phyloP scores from a whole-genome alignment of 148 eudicot genomes.

The Rhododendron molle region DNA sequence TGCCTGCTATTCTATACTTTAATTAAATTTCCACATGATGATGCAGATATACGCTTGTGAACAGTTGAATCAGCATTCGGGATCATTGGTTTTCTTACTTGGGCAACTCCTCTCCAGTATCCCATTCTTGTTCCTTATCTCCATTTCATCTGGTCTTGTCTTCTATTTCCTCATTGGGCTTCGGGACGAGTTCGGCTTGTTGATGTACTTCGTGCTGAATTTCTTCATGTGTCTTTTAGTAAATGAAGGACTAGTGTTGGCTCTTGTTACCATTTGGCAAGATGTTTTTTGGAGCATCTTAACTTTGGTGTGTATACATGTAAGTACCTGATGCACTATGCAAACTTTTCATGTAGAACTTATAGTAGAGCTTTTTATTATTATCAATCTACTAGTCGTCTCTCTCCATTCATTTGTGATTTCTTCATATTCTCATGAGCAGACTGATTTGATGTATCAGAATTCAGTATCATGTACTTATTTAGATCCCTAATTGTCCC shows the following conservation, averaged over 20 bases:
- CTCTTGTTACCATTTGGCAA: slow-evolving; percentile 62
- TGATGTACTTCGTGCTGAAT: slow-evolving; percentile 92
- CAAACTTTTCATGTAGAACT: background rate
- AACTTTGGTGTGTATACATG: slow-evolving; percentile 65
- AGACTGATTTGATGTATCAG: background rate
- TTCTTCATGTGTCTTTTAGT: slow-evolving; percentile 81
- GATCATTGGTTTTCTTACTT: slow-evolving; percentile 68
- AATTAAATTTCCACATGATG: slow-evolving; percentile 5
- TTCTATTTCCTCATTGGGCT: slow-evolving; percentile 89
- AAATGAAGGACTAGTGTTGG: slow-evolving; percentile 79
- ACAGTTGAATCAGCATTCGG: slow-evolving; percentile 76
- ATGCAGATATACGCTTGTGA: slow-evolving; percentile 74
- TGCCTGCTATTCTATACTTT: slow-evolving; percentile 7
- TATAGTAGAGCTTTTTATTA: background rate
- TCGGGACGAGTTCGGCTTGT: slow-evolving; percentile 77
- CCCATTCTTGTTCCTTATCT: slow-evolving; percentile 92
- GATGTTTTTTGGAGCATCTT: slow-evolving; percentile 76
- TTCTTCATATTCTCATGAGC: background rate
- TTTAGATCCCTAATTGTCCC: background rate
- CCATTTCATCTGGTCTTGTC: slow-evolving; percentile 80
- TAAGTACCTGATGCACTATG: slow-evolving; percentile 35
- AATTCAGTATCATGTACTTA: background rate
- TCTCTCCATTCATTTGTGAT: background rate
- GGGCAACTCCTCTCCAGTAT: slow-evolving; percentile 92
- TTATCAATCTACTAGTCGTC: background rate